phyloP scores from a whole-genome alignment of 768 basidiomycete species.

The Tephrocybe sp. region DNA sequence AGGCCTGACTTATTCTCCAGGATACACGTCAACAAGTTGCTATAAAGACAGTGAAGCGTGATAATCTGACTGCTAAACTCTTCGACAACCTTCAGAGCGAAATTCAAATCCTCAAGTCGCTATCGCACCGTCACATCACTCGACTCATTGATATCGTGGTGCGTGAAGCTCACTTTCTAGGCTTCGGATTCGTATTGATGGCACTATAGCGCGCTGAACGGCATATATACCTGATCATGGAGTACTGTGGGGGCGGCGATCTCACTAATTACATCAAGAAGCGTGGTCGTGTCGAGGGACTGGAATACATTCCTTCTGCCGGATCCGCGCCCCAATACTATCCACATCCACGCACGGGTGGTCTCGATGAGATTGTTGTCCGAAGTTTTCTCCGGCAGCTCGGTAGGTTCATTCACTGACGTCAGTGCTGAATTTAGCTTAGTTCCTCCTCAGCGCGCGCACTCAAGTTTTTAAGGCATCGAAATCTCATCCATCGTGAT shows the following conservation, averaged over 20 bases:
- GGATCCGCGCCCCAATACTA: slow-evolving; percentile 79
- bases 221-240: slow-evolving; percentile 95
- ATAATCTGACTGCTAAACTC: slow-evolving; percentile 86
- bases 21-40: slow-evolving; percentile 81
- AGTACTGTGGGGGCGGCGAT: slow-evolving; percentile 95
- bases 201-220: slow-evolving; percentile 61
- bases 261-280: slow-evolving; percentile 97
- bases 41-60: slow-evolving; percentile 90
- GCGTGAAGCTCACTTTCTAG: slow-evolving; percentile 17
- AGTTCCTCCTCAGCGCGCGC: slow-evolving; percentile 67
- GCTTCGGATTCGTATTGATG: neutral
- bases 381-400: slow-evolving; percentile 92
- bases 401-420: neutral
- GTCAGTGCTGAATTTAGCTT: slow-evolving; percentile 1
- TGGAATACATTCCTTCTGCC: slow-evolving; percentile 76
- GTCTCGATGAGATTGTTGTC: slow-evolving; percentile 87
- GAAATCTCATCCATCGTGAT: slow-evolving; percentile 93
- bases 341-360: slow-evolving; percentile 88
- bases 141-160: slow-evolving; percentile 92
- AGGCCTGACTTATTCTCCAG: slow-evolving; percentile 36
- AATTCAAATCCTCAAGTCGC: slow-evolving; percentile 93
- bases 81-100: slow-evolving; percentile 98
- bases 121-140: slow-evolving; percentile 93
- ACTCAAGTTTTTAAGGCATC: slow-evolving; percentile 85
- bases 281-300: slow-evolving; percentile 87